Evolutionary conservation across 1,284 basidiomycete genomes (phyloP).

Genomic region (Malassezia slooffiae): DNA sequence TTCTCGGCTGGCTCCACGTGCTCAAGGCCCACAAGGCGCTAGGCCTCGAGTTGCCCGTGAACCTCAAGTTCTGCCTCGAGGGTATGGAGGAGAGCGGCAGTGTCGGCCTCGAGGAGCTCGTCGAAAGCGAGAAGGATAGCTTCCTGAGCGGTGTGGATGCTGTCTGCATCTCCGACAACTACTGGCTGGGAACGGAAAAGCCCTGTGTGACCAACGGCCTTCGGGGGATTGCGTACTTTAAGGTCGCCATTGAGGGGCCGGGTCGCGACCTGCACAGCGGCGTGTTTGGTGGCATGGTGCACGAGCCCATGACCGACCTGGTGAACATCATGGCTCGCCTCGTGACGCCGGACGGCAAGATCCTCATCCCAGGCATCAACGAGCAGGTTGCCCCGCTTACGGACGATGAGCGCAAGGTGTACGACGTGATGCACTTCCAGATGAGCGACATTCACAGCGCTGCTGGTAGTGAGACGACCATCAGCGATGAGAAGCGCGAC

Average conservation of each 20-base stretch:
- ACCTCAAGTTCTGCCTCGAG: conserved; percentile 87
- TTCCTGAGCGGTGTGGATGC: conserved; percentile 88
- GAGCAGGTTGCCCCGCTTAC: conserved; percentile 71
- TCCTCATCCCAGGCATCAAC: conserved; percentile 80
- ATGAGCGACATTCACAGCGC: conserved; percentile 64
- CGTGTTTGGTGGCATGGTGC: conserved; percentile 47
- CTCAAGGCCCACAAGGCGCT: conserved; percentile 72
- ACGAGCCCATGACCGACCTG: conserved; percentile 57
- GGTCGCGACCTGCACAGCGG: conserved; percentile 81
- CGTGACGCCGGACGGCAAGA: conserved; percentile 68
- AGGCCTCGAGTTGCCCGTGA: conserved; percentile 72
- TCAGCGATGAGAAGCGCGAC: conserved; percentile 69
- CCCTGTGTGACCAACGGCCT: conserved; percentile 48
- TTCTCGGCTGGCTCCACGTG: conserved; percentile 84
- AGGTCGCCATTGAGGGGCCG: conserved; percentile 71
- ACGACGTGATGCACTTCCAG: conserved; percentile 47
- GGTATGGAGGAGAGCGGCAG: conserved; percentile 95
- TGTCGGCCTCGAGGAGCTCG: conserved; percentile 83
- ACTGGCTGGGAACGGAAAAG: conserved; percentile 47
- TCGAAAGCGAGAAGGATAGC: conserved; percentile 64
- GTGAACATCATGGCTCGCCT: conserved; percentile 59
- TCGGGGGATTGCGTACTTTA: conserved; percentile 82
- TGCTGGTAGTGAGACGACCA: conserved; percentile 64
- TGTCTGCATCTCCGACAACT: conserved; percentile 66
- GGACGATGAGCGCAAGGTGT: conserved; percentile 60